A percentile compares a stretch with the other conserved stretches of the same genome.
Evolutionary conservation across 1,284 basidiomycete species (phyloP).

Genomic region (Trichosporon sp.): DNA sequence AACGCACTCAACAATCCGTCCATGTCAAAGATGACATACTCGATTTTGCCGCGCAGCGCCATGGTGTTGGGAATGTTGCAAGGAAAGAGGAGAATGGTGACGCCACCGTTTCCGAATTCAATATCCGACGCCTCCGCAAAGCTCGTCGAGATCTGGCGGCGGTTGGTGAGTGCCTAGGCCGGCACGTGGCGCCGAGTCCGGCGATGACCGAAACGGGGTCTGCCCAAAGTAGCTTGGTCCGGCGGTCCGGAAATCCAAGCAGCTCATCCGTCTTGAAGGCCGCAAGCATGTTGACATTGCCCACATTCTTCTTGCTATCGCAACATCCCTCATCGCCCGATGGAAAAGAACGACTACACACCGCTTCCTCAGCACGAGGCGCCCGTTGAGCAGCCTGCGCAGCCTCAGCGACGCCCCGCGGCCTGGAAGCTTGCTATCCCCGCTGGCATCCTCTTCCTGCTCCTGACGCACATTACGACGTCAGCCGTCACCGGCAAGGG

Average conservation of each 20-base stretch:
- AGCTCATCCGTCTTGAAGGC: not conserved
- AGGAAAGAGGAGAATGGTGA: not conserved
- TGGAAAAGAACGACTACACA: not conserved
- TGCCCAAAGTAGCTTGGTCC: not conserved
- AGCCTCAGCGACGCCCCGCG: not conserved
- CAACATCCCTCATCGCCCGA: not conserved
- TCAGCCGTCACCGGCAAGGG: not conserved
- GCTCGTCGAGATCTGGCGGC: not conserved
- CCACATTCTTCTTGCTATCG: not conserved
- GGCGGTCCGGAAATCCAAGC: not conserved
- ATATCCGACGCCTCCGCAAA: not conserved
- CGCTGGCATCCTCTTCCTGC: not conserved
- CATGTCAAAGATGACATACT: conserved; percentile 50
- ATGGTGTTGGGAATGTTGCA: not conserved
- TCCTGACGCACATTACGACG: not conserved
- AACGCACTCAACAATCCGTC: conserved; percentile 42
- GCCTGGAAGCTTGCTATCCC: not conserved
- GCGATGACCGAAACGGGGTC: not conserved
- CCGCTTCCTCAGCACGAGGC: not conserved
- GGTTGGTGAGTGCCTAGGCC: not conserved
- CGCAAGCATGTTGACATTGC: not conserved
- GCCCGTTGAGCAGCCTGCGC: not conserved
- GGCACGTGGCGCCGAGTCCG: not conserved
- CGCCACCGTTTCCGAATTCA: not conserved
- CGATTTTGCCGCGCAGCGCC: conserved; percentile 27